phyloP scores from a whole-genome alignment of 2,329 filamentous ascomycete genomes.

The Monilinia fructicola region DNA sequence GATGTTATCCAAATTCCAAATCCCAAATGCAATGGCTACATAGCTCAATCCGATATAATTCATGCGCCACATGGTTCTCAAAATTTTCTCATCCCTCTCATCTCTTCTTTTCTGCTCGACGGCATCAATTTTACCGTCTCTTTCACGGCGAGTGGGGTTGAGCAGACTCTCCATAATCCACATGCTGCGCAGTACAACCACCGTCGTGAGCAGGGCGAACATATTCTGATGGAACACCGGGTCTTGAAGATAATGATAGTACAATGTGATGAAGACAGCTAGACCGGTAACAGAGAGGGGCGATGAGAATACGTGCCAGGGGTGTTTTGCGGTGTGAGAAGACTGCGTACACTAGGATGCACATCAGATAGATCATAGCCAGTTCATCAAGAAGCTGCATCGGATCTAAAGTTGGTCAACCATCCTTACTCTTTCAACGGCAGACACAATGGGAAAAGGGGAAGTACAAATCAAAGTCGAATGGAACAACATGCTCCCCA shows the following conservation, averaged over 20 bases:
- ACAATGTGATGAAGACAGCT: constrained; percentile 4
- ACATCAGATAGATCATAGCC: constrained; percentile 9
- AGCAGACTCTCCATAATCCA: constrained; percentile 5
- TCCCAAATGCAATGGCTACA: background rate
- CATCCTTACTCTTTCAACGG: too few species aligned
- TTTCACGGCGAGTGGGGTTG: background rate
- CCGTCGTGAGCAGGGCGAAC: background rate
- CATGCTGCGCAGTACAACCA: constrained; percentile 8
- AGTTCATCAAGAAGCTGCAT: constrained; percentile 12
- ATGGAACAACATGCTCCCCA: constrained; percentile 11
- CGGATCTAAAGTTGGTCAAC: background rate
- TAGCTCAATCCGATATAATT: constrained; percentile 1
- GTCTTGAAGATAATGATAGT: constrained; percentile 7
- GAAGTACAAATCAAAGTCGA: background rate
- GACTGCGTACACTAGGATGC: background rate
- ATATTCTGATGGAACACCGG: constrained; percentile 14
- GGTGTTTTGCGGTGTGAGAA: constrained; percentile 1
- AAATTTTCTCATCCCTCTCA: background rate
- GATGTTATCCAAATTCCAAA: constrained; percentile 15
- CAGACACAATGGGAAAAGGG: background rate
- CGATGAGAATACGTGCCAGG: background rate
- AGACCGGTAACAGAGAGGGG: background rate
- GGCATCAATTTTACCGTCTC: background rate
- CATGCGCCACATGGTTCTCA: background rate
- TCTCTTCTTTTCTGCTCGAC: constrained; percentile 1